phyloP scores from a whole-genome alignment of 345 rosid genomes.

The Angophora floribunda region DNA sequence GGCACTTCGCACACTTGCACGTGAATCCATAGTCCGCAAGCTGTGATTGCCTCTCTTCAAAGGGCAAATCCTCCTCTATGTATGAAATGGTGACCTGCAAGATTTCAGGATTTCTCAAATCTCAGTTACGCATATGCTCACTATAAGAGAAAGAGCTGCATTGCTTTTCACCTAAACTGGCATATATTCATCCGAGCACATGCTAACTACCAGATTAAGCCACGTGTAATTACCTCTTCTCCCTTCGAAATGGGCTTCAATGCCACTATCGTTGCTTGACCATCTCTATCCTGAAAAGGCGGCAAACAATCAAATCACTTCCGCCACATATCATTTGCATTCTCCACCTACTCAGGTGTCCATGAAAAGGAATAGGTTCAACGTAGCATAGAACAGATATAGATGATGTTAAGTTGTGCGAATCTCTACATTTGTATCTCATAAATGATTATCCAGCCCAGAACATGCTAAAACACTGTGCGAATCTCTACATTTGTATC shows the following conservation, averaged over 20 bases:
- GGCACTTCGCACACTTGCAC: constrained; percentile 67
- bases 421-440: too few relatives aligned
- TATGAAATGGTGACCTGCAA: constrained; percentile 76
- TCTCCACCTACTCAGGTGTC: not conserved
- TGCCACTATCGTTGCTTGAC: constrained; percentile 74
- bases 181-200: not conserved
- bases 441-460: not conserved
- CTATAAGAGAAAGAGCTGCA: not conserved
- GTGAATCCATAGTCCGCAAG: constrained; percentile 80
- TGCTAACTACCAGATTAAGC: not conserved
- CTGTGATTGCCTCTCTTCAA: constrained; percentile 50
- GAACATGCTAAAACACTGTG: not conserved
- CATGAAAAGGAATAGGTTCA: not conserved
- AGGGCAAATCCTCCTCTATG: constrained; percentile 70
- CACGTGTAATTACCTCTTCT: constrained; percentile 51
- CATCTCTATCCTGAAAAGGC: constrained; percentile 66
- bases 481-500: not conserved
- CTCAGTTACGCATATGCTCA: not conserved
- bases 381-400: not conserved
- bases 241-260: constrained; percentile 40
- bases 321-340: not conserved
- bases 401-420: not conserved
- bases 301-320: not conserved
- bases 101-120: not conserved
- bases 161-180: not conserved